phyloP scores from a whole-genome alignment of 2,329 filamentous ascomycete genomes.

The Aspergillus awamori region DNA sequence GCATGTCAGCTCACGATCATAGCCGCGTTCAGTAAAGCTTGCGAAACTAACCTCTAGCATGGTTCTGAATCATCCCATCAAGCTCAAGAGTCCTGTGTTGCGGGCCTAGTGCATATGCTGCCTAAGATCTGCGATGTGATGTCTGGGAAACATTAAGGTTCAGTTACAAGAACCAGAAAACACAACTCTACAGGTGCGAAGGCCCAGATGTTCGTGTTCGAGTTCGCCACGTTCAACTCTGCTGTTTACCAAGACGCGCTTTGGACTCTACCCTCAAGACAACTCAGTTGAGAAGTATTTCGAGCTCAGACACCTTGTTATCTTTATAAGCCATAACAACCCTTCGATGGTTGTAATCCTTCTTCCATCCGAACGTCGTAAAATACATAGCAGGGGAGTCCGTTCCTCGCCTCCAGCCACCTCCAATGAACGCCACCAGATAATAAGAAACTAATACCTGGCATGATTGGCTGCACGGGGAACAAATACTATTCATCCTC shows the following conservation, averaged over 20 bases:
- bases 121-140: neutral
- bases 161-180: too few relatives aligned
- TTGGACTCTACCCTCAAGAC: neutral
- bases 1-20: neutral
- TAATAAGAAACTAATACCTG: too few relatives aligned
- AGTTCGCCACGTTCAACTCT: neutral
- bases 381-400: too few relatives aligned
- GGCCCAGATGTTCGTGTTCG: neutral
- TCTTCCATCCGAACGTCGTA: too few relatives aligned
- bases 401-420: too few relatives aligned
- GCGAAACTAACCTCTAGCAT: neutral
- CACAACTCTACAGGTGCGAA: neutral
- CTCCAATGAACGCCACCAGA: too few relatives aligned
- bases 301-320: too few relatives aligned
- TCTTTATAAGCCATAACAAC: too few relatives aligned
- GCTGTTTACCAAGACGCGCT: neutral
- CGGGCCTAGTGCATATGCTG: neutral
- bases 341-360: too few relatives aligned
- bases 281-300: too few relatives aligned
- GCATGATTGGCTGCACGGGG: too few relatives aligned
- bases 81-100: neutral
- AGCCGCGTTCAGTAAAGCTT: neutral
- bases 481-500: too few relatives aligned
- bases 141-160: neutral
- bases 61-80: neutral